These are phyloP conservation scores for Gossypium turneri DNA, from an alignment of 345 rosid genomes.

Conservation along the genomic window DNA sequence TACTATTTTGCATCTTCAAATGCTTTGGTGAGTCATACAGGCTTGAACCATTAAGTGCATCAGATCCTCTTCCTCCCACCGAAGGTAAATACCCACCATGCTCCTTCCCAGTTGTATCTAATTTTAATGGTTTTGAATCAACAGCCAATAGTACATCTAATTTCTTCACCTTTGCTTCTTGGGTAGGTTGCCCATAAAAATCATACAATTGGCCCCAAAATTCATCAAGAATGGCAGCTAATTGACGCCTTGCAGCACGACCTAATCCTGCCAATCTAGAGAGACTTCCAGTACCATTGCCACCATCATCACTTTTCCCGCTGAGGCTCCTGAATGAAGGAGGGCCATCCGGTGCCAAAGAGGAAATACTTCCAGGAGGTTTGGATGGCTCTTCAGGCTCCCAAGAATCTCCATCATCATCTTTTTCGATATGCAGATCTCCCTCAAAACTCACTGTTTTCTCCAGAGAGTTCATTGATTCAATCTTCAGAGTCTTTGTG, in stretches of 20 bases:
- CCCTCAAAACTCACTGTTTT: constrained; percentile 51
- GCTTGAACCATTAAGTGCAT: constrained; percentile 43
- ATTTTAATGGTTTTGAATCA: constrained; percentile 47
- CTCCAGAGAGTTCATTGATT: constrained; percentile 39
- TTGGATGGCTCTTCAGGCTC: constrained; percentile 61
- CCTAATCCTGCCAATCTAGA: constrained; percentile 93
- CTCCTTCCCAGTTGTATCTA: constrained; percentile 48
- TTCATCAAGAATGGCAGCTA: constrained; percentile 70
- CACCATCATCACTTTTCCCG: constrained; percentile 78
- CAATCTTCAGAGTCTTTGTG: constrained; percentile 34
- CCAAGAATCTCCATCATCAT: constrained; percentile 58
- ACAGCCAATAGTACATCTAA: constrained; percentile 49
- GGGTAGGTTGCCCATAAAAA: constrained; percentile 65
- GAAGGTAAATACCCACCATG: constrained; percentile 44
- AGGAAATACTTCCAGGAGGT: constrained; percentile 41
- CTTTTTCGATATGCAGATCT: constrained; percentile 42
- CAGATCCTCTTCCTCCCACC: constrained; percentile 54
- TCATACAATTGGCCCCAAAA: constrained; percentile 94
- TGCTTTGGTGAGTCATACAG: constrained; percentile 56
- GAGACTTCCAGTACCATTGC: constrained; percentile 83
- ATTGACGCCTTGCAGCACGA: constrained; percentile 87
- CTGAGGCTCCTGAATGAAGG: constrained; percentile 78
- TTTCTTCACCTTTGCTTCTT: constrained; percentile 63
- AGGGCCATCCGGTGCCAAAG: constrained; percentile 63
- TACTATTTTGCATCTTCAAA: constrained; percentile 42